Evolutionary conservation across 2,329 filamentous ascomycete genomes (phyloP), one percentile per base, ranked within the genome.

Genomic region (Acrodontium crateriforme): DNA sequence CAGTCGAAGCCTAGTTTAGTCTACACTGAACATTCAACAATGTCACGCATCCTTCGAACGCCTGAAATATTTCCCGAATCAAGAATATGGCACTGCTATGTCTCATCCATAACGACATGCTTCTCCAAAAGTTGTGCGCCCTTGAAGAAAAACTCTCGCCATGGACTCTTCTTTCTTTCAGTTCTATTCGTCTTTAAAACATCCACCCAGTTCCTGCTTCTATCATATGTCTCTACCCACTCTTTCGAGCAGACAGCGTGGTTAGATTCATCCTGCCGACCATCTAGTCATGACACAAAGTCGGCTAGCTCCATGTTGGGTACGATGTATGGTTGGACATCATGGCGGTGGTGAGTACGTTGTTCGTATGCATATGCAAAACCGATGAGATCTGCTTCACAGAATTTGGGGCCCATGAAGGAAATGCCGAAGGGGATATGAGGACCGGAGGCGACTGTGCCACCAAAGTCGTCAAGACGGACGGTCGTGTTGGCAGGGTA

Each of bases 321-420:
- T 38, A 53, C 41, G 8, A 70, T 40, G 36, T 64, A 63, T 16
- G 65, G 62, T 49, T 58, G 53, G 2, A 67, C 52, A 34, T 56
- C 58, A 21, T 50, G 41, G 26, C 69, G 53, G 8, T 61, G 55
- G 41, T 53, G 49, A 3, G 65, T 75, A 37, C 60, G 55, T 54
- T 77, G 70, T 56, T 82, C 76, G 50, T 71, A 78, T 3, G 71
- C 74, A 56, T 75, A 79, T 5, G 74, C 76, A 44, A 73, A 64
- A 0, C 67, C 69, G 32, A 81, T 68, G 38, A 82, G 43, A 16
- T 52, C 59, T 41, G 65, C 67, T 48, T 81, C 76, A 18, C 60
- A 67, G 56, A 69, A 81, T 26, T 60, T 62, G 3, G 52, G 50
- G 0, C 74, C 77, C 24, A 78, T 54, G 40, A 80, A 79, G 6